These are phyloP conservation scores for Astraeus odoratus DNA, from an alignment of 768 basidiomycete species.

Conservation along the genomic window DNA sequence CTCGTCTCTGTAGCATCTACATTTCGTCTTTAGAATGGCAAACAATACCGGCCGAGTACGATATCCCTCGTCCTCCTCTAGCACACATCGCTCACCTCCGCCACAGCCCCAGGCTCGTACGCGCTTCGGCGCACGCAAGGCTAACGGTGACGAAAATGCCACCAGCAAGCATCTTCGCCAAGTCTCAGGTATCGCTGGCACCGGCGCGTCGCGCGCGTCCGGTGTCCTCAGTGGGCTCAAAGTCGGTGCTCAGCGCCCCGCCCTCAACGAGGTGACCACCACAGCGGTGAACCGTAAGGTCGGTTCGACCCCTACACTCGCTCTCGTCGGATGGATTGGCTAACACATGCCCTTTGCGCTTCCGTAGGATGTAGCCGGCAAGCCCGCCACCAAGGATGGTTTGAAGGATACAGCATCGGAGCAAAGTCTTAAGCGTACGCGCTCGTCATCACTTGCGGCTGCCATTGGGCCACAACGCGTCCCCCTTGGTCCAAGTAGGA, in stretches of 20 bases:
- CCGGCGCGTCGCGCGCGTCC: slow-evolving; percentile 45
- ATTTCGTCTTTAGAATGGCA: slow-evolving; percentile 39
- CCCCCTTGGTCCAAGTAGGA: slow-evolving; percentile 55
- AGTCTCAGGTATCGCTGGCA: slow-evolving; percentile 39
- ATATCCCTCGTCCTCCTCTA: slow-evolving; percentile 3
- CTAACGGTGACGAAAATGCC: slow-evolving; percentile 75
- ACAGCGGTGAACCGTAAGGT: slow-evolving; percentile 76
- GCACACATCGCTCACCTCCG: slow-evolving; percentile 5
- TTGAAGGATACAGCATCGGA: slow-evolving; percentile 47
- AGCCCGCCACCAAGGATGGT: slow-evolving; percentile 47
- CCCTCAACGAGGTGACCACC: slow-evolving; percentile 75
- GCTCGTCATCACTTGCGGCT: slow-evolving; percentile 59
- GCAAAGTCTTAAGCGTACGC: slow-evolving; percentile 48
- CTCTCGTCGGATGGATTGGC: slow-evolving; percentile 1
- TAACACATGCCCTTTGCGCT: neutral
- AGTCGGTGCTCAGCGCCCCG: slow-evolving; percentile 56
- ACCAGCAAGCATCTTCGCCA: slow-evolving; percentile 61
- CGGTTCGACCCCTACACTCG: slow-evolving; percentile 16
- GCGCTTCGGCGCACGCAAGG: slow-evolving; percentile 54
- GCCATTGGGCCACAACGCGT: slow-evolving; percentile 61
- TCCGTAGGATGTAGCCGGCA: slow-evolving; percentile 31
- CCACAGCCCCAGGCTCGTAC: slow-evolving; percentile 59
- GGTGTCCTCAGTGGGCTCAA: slow-evolving; percentile 40
- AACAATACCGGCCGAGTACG: slow-evolving; percentile 57
- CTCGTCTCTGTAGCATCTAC: slow-evolving; percentile 18